Evolutionary conservation across 306 rosid genomes (phyloP).

Genomic region (Psophocarpus tetragonolobus): DNA sequence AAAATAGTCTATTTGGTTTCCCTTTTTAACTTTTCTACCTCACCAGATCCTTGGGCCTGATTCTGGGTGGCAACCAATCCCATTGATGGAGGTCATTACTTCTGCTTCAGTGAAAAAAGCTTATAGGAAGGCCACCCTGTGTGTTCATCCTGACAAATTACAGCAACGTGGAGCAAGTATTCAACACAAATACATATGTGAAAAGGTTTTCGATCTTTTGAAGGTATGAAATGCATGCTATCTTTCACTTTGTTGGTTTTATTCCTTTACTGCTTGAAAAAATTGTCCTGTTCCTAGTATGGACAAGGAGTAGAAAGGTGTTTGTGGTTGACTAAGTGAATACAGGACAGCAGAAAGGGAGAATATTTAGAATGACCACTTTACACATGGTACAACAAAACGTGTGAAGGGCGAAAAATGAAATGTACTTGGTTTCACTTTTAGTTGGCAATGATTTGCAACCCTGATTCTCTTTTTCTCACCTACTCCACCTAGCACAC

Average conservation of each 20-base stretch:
- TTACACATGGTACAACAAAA: background rate
- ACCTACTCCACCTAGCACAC: background rate
- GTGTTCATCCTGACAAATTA: constrained; percentile 94
- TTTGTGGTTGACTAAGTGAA: background rate
- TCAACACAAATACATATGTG: constrained; percentile 89
- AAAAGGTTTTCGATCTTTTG: constrained; percentile 92
- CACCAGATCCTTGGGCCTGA: constrained; percentile 88
- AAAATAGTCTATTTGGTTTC: constrained; percentile 1
- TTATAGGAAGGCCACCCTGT: constrained; percentile 95
- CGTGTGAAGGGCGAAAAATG: background rate
- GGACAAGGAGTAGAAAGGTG: background rate
- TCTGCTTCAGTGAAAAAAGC: constrained; percentile 91
- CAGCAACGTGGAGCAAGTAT: constrained; percentile 93
- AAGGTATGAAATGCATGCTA: constrained; percentile 60
- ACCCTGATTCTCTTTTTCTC: background rate
- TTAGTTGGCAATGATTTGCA: background rate
- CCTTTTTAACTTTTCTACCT: constrained; percentile 9
- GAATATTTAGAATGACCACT: background rate
- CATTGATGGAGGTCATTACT: constrained; percentile 85
- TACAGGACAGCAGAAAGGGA: background rate
- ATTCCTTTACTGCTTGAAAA: constrained; percentile 12
- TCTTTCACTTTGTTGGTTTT: background rate
- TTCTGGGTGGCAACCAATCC: constrained; percentile 91
- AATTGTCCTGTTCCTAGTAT: background rate
- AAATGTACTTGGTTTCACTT: background rate